Percentiles rank a stretch among this genome's conserved stretches.
Conservation (phyloP, 345 rosid genomes). For the Melaleuca quinquenervia region DNA sequence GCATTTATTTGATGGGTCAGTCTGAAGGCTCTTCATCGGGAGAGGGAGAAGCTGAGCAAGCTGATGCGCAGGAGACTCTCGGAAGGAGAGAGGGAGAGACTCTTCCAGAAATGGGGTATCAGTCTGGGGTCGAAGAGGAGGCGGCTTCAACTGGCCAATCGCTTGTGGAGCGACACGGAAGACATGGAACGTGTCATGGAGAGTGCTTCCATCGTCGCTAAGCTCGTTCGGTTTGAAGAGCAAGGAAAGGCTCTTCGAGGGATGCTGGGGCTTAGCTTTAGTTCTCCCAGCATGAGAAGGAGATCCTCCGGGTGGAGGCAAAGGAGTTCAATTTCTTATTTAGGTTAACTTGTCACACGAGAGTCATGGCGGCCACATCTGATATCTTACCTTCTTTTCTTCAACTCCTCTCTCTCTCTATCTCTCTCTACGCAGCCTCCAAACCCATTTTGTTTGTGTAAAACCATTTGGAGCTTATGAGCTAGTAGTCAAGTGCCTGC, state of each 20-base stretch:
- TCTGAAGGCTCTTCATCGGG: constrained; percentile 58
- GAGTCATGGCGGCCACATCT: not conserved
- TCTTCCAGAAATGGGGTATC: constrained; percentile 75
- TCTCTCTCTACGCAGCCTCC: not conserved
- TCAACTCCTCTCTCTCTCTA: not conserved
- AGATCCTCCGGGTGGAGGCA: constrained; percentile 74
- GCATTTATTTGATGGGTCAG: constrained; percentile 19
- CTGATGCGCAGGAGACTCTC: constrained; percentile 65
- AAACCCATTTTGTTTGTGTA: not conserved
- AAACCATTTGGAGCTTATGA: not conserved
- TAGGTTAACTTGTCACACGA: not conserved
- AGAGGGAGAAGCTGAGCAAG: constrained; percentile 75
- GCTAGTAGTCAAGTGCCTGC: not conserved
- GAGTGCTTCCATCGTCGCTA: constrained; percentile 74
- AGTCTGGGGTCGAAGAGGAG: constrained; percentile 58
- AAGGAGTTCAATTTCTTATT: constrained; percentile 5
- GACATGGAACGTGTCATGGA: constrained; percentile 50
- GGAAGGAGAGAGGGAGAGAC: constrained; percentile 49
- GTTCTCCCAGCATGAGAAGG: constrained; percentile 39
- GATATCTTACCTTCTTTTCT: constrained; percentile 5
- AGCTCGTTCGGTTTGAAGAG: constrained; percentile 65
- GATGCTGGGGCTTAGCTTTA: constrained; percentile 88
- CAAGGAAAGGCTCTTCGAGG: constrained; percentile 75
- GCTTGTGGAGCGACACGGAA: constrained; percentile 54
- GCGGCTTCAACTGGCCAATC: constrained; percentile 60